Conservation (phyloP, 495 filamentous ascomycete species). For the Aspergillus cristatus region DNA sequence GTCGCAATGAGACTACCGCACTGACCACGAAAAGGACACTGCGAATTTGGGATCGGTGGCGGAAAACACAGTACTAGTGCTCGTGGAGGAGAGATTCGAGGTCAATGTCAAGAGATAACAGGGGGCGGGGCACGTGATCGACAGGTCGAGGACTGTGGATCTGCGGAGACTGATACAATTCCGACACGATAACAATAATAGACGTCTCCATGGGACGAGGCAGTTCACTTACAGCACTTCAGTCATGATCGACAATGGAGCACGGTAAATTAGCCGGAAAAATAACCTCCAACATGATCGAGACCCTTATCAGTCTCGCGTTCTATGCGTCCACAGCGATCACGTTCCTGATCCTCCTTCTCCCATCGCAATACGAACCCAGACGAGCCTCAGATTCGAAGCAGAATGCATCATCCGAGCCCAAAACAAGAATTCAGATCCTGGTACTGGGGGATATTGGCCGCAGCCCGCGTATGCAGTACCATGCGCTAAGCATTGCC, state of each 20-base stretch:
- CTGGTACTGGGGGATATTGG: conserved; percentile 98
- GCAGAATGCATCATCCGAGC: conserved; percentile 8
- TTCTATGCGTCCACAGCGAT: conserved; percentile 41
- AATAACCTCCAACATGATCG: conserved; percentile 29
- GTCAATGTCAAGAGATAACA: no score
- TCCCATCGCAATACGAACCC: conserved; percentile 42
- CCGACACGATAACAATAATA: neutral
- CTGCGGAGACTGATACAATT: neutral
- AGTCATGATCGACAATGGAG: neutral
- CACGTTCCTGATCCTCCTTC: conserved; percentile 39
- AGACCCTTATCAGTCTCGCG: conserved; percentile 30
- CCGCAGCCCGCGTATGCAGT: conserved; percentile 95
- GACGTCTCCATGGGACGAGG: neutral
- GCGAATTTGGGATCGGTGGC: no score
- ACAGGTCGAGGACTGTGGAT: no score
- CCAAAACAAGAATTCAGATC: conserved; percentile 54
- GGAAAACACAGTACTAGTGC: no score
- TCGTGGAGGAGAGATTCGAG: no score
- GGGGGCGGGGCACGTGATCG: no score
- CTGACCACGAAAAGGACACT: no score
- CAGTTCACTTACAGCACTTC: no score
- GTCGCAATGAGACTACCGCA: no score
- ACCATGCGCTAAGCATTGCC: conserved; percentile 90
- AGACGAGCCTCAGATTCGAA: conserved; percentile 5
- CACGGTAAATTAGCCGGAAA: neutral